phyloP scores from a whole-genome alignment of 371 early-diverging fungal species.

The Smittium mucronatum region DNA sequence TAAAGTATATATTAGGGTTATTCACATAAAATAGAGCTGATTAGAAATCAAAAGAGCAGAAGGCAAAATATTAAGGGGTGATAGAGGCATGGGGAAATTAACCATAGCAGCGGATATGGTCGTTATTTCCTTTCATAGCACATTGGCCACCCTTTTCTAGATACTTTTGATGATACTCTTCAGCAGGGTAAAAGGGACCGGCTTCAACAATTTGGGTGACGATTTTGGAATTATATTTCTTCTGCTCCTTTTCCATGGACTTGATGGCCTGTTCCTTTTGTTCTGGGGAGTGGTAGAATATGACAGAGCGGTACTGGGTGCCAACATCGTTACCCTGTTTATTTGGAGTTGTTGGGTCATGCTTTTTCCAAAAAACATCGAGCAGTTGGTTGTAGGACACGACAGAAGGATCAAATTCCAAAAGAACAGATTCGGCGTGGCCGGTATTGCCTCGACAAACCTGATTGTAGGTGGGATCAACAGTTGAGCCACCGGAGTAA shows the following conservation, averaged over 20 bases:
- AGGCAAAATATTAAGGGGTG: too few relatives aligned
- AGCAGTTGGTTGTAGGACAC: conserved; percentile 55
- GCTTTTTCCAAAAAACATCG: conserved; percentile 76
- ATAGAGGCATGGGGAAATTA: too few relatives aligned
- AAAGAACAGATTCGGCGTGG: conserved; percentile 76
- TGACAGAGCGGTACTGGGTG: conserved; percentile 77
- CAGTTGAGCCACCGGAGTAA: conserved; percentile 59
- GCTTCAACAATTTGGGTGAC: conserved; percentile 63
- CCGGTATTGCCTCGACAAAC: conserved; percentile 35
- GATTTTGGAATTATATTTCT: conserved; percentile 45
- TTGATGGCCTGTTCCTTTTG: conserved; percentile 62
- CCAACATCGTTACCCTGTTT: conserved; percentile 57
- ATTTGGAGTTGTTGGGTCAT: conserved; percentile 54
- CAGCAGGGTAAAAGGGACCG: conserved; percentile 67
- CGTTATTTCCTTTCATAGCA: conserved; percentile 30
- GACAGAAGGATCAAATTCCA: conserved; percentile 56
- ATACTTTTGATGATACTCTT: conserved; percentile 80
- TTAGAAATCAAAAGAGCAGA: too few relatives aligned
- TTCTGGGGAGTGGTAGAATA: conserved; percentile 60
- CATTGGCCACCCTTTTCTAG: conserved; percentile 46
- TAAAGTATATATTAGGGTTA: too few relatives aligned
- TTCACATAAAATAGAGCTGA: too few relatives aligned
- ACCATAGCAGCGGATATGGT: too few relatives aligned
- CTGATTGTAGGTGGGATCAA: conserved; percentile 43
- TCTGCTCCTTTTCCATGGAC: conserved; percentile 47